Evolutionary conservation across 768 basidiomycete genomes (phyloP).

Genomic region (Cytidiella melzeri): DNA sequence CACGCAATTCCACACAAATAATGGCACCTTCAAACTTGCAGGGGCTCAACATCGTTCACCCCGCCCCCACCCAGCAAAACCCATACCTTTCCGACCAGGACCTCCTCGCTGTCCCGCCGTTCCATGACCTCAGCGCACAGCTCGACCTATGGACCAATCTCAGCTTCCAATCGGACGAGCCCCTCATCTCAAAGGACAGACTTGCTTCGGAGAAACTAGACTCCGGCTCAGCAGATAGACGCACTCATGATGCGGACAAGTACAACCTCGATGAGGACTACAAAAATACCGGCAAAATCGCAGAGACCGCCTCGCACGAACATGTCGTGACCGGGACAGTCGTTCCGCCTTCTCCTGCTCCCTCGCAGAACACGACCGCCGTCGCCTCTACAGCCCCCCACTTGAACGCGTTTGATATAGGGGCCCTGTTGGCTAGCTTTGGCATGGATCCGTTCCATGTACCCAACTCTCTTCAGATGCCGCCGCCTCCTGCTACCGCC

Average conservation of each 20-base stretch:
- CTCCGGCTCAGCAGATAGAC: conserved; percentile 17
- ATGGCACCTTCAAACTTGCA: conserved; percentile 66
- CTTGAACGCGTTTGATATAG: conserved; percentile 40
- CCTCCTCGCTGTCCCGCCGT: conserved; percentile 55
- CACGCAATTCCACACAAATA: conserved; percentile 14
- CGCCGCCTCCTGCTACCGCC: conserved; percentile 24
- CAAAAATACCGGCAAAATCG: conserved; percentile 29
- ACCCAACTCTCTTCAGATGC: conserved; percentile 24
- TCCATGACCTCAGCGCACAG: conserved; percentile 71
- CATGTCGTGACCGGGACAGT: conserved; percentile 51
- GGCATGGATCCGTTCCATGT: conserved; percentile 39
- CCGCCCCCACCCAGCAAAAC: conserved; percentile 34
- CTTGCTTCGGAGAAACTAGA: conserved; percentile 17
- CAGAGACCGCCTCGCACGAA: conserved; percentile 49
- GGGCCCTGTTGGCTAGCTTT: conserved; percentile 30
- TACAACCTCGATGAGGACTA: conserved; percentile 38
- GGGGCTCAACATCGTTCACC: conserved; percentile 76
- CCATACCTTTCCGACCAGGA: conserved; percentile 40
- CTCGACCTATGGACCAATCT: conserved; percentile 83
- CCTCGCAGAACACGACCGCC: background rate
- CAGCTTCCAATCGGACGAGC: conserved; percentile 72
- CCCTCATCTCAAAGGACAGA: conserved; percentile 29
- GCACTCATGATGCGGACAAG: conserved; percentile 22
- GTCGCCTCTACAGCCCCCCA: conserved; percentile 13
- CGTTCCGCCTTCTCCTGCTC: conserved; percentile 22